phyloP scores from a whole-genome alignment of 441 rosid genomes.

The Biscutella laevigata region DNA sequence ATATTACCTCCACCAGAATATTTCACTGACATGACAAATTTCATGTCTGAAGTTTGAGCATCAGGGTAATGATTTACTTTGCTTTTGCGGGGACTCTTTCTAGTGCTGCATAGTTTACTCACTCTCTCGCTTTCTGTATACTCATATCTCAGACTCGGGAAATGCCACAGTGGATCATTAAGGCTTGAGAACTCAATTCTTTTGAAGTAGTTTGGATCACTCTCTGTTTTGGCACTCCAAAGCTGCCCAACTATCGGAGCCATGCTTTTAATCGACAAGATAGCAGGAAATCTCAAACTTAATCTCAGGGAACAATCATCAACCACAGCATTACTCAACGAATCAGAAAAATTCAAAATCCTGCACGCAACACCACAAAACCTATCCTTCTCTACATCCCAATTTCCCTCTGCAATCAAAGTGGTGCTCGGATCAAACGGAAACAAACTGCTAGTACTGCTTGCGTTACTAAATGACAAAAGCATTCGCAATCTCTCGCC shows the following conservation, averaged over 20 bases:
- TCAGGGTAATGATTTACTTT: slow-evolving; percentile 51
- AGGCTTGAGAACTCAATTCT: slow-evolving; percentile 42
- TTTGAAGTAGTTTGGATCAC: slow-evolving; percentile 38
- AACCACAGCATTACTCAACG: slow-evolving; percentile 39
- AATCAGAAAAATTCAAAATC: slow-evolving; percentile 39
- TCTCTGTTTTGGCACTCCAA: slow-evolving; percentile 43
- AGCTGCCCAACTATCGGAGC: slow-evolving; percentile 45
- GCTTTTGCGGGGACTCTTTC: slow-evolving; percentile 26
- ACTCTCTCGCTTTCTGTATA: slow-evolving; percentile 43
- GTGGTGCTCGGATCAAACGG: slow-evolving; percentile 54
- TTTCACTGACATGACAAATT: slow-evolving; percentile 44
- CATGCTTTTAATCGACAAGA: slow-evolving; percentile 37
- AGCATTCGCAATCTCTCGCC: slow-evolving; percentile 37
- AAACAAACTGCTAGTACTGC: slow-evolving; percentile 22
- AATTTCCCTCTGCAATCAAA: slow-evolving; percentile 67
- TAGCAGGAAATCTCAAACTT: slow-evolving; percentile 54
- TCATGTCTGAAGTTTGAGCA: slow-evolving; percentile 59
- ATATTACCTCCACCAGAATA: slow-evolving; percentile 34
- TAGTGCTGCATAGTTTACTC: slow-evolving; percentile 30
- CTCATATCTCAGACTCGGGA: slow-evolving; percentile 41
- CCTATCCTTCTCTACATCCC: slow-evolving; percentile 59
- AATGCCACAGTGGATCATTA: slow-evolving; percentile 21
- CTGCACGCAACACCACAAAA: slow-evolving; percentile 62
- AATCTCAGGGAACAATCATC: slow-evolving; percentile 68
- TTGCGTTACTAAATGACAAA: slow-evolving; percentile 39